Percentiles rank a stretch among this genome's conserved stretches.
Evolutionary conservation across 163 green algal species (phyloP).

Genomic region (Volvox carteri): DNA sequence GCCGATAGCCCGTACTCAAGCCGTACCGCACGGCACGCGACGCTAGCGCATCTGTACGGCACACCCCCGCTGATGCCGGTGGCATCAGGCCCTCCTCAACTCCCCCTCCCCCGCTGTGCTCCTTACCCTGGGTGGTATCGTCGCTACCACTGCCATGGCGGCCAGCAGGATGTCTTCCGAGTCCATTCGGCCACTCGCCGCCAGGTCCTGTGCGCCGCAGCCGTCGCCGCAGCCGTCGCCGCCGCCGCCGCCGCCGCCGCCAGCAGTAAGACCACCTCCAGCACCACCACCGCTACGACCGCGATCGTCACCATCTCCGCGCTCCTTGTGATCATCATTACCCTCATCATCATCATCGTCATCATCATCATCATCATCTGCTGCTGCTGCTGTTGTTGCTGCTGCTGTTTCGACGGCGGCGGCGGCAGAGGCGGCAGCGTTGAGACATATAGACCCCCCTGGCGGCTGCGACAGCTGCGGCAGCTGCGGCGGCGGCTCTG

Average conservation of each 20-base stretch:
- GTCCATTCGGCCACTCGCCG: conserved; percentile 19
- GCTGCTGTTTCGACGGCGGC: no score
- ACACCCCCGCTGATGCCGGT: no score
- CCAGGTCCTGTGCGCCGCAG: background rate
- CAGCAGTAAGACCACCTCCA: no score
- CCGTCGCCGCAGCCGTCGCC: background rate
- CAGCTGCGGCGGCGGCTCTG: background rate
- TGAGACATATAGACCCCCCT: background rate
- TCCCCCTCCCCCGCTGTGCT: background rate
- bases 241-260: background rate
- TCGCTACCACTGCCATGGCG: conserved; percentile 3
- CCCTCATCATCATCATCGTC: background rate
- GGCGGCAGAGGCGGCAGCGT: background rate
- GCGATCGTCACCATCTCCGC: background rate
- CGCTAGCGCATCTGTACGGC: no score
- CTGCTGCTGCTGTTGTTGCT: no score
- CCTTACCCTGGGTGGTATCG: background rate
- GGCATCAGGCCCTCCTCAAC: no score
- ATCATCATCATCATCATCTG: no score
- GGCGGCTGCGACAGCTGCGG: background rate
- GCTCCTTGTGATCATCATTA: background rate
- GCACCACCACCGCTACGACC: background rate
- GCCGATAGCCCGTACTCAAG: no score
- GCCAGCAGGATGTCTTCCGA: conserved; percentile 27
- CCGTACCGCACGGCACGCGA: no score